Evolutionary conservation across 305 asterid species (phyloP).

Genomic region (Euphrasia arctica): DNA sequence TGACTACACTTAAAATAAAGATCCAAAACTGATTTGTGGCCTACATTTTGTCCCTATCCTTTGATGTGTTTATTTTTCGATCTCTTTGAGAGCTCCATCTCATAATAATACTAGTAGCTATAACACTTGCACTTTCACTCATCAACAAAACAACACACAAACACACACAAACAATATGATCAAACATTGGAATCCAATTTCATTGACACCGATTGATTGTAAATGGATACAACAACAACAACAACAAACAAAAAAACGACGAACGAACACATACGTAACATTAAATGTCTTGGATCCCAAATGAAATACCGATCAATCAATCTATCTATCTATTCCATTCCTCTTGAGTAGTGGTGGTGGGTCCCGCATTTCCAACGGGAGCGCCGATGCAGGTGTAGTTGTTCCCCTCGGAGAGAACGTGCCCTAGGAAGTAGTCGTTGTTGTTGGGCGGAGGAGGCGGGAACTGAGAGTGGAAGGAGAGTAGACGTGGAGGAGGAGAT

Average conservation of each 20-base stretch:
- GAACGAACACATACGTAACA: too few relatives aligned
- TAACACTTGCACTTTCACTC: conserved; percentile 36
- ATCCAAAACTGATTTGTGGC: neutral
- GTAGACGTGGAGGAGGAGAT: conserved; percentile 53
- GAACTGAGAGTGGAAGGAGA: conserved; percentile 52
- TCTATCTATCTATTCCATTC: conserved; percentile 36
- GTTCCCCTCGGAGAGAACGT: conserved; percentile 31
- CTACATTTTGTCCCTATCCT: neutral
- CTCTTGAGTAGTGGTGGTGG: conserved; percentile 35
- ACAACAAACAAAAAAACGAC: conserved; percentile 1
- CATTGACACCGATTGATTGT: neutral
- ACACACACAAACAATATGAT: too few relatives aligned
- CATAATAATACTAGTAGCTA: neutral
- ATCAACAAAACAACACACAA: conserved; percentile 6
- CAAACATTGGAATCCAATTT: neutral
- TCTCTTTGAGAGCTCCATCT: conserved; percentile 25
- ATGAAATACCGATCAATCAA: neutral
- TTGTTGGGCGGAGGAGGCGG: conserved; percentile 27
- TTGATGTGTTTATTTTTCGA: conserved; percentile 9
- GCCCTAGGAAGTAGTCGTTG: conserved; percentile 62
- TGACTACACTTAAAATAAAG: neutral
- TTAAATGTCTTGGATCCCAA: too few relatives aligned
- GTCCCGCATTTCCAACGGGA: conserved; percentile 39
- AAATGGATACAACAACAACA: neutral
- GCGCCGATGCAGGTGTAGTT: conserved; percentile 76